Percentiles rank a stretch among this genome's conserved stretches.
Conservation (phyloP, 2,329 filamentous ascomycete species). For the Beauveria pseudobassiana region DNA sequence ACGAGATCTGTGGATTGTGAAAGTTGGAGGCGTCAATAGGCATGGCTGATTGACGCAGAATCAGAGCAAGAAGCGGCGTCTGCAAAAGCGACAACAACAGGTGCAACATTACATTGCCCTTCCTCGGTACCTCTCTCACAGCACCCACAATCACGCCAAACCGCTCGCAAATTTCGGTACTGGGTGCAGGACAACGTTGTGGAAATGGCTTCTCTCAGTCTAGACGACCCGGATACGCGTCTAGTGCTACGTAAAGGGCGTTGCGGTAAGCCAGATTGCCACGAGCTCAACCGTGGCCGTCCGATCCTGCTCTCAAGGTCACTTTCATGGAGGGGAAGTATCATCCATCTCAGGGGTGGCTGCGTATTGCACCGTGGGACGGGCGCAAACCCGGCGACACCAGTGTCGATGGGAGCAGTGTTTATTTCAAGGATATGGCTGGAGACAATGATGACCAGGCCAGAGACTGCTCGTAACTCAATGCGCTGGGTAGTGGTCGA, state of each 20-base stretch:
- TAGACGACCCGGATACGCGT: slow-evolving; percentile 27
- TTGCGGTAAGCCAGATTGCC: slow-evolving; percentile 28
- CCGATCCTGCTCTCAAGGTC: slow-evolving; percentile 31
- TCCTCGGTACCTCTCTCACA: not conserved
- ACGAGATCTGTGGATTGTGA: slow-evolving; percentile 31
- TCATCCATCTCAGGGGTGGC: slow-evolving; percentile 21
- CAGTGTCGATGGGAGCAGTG: not conserved
- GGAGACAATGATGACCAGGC: not conserved
- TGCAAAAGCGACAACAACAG: not conserved
- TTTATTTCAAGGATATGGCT: not conserved
- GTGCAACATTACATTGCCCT: not conserved
- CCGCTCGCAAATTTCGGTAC: slow-evolving; percentile 31
- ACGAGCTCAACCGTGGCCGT: slow-evolving; percentile 27
- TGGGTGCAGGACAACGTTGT: slow-evolving; percentile 31
- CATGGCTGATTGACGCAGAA: slow-evolving; percentile 29
- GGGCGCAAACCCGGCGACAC: not conserved
- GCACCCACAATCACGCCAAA: slow-evolving; percentile 20
- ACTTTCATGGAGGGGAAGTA: slow-evolving; percentile 29
- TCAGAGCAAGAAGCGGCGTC: slow-evolving; percentile 17
- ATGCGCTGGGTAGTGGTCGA: slow-evolving; percentile 33
- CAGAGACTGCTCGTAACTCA: slow-evolving; percentile 14
- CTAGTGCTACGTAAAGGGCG: slow-evolving; percentile 27
- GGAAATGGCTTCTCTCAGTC: slow-evolving; percentile 28
- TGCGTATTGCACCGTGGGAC: slow-evolving; percentile 25
- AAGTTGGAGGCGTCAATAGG: slow-evolving; percentile 30